Evolutionary conservation across 306 rosid genomes (phyloP).

Genomic region (Pyrus bretschneideri): DNA sequence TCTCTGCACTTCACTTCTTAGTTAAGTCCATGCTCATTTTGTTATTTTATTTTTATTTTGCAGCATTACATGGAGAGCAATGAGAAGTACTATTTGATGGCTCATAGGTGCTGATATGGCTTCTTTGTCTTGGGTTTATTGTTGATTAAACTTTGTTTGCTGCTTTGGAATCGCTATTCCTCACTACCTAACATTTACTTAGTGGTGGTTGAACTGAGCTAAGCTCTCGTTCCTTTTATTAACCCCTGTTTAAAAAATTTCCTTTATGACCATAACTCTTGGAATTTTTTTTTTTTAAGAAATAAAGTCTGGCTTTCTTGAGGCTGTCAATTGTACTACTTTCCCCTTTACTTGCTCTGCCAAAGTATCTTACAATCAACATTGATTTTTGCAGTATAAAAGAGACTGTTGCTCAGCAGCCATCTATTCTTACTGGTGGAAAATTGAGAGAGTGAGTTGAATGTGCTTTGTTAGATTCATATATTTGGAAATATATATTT

Average conservation of each 20-base stretch:
- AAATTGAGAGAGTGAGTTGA: constrained; percentile 88
- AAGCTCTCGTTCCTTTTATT: not conserved
- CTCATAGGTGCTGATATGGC: constrained; percentile 68
- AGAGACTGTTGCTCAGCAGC: constrained; percentile 92
- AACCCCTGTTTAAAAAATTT: not conserved
- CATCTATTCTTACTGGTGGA: constrained; percentile 67
- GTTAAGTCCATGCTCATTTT: constrained; percentile 17
- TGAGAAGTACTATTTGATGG: constrained; percentile 98
- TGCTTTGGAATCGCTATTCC: not conserved
- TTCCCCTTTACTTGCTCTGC: not conserved
- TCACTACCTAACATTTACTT: not conserved
- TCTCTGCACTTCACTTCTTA: constrained; percentile 6
- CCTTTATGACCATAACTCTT: not conserved
- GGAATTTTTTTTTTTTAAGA: not conserved
- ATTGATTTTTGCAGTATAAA: constrained; percentile 60
- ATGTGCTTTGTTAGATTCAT: not conserved
- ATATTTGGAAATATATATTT: not conserved
- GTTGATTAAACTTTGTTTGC: constrained; percentile 9
- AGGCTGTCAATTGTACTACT: constrained; percentile 14
- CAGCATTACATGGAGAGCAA: constrained; percentile 99
- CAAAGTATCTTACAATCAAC: constrained; percentile 5
- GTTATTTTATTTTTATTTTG: constrained; percentile 23
- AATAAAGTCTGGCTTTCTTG: constrained; percentile 11
- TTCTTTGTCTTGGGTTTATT: constrained; percentile 14
- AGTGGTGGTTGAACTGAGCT: not conserved